These are phyloP conservation scores for Polychaeton citri DNA, from an alignment of 2,329 filamentous ascomycete species.

Conservation along the genomic window DNA sequence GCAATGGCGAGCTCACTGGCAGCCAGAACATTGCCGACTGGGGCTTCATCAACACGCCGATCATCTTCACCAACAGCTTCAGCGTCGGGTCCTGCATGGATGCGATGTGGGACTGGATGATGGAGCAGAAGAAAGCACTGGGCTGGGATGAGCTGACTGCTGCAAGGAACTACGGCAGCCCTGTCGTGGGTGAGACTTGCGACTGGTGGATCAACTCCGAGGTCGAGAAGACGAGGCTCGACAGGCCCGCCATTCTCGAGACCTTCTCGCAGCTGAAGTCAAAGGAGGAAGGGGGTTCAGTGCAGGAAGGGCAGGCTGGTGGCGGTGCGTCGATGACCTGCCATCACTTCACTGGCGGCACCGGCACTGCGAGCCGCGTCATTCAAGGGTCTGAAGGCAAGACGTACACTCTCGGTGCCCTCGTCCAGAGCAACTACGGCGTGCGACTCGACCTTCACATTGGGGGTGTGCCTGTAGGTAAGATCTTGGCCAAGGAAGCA, in stretches of 20 bases:
- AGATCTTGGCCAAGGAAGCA: conserved; percentile 37
- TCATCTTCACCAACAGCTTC: conserved; percentile 47
- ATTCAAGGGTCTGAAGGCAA: conserved; percentile 35
- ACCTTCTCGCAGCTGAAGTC: conserved; percentile 52
- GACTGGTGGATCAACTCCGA: conserved; percentile 12
- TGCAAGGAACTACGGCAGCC: conserved; percentile 10
- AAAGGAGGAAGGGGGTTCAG: conserved; percentile 49
- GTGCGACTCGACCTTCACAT: conserved; percentile 43
- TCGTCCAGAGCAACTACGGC: conserved; percentile 57
- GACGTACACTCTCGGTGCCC: conserved; percentile 45
- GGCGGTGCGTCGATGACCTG: conserved; percentile 58
- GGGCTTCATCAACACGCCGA: conserved; percentile 44
- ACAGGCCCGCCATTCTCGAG: conserved; percentile 42
- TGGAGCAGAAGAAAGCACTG: conserved; percentile 27
- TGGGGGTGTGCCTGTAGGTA: conserved; percentile 48
- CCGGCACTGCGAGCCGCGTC: conserved; percentile 46
- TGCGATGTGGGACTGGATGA: conserved; percentile 44
- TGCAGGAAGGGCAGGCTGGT: conserved; percentile 49
- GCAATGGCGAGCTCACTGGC: conserved; percentile 50
- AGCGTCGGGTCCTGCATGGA: conserved; percentile 45
- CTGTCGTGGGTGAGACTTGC: conserved; percentile 13
- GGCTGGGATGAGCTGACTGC: conserved; percentile 14
- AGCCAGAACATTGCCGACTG: conserved; percentile 50
- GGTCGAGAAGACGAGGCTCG: conserved; percentile 9
- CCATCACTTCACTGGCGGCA: conserved; percentile 54